Percentiles rank a stretch among this genome's conserved stretches.
Evolutionary conservation across 805 yeast species (phyloP).

Genomic region (Pichia ethanolica): DNA sequence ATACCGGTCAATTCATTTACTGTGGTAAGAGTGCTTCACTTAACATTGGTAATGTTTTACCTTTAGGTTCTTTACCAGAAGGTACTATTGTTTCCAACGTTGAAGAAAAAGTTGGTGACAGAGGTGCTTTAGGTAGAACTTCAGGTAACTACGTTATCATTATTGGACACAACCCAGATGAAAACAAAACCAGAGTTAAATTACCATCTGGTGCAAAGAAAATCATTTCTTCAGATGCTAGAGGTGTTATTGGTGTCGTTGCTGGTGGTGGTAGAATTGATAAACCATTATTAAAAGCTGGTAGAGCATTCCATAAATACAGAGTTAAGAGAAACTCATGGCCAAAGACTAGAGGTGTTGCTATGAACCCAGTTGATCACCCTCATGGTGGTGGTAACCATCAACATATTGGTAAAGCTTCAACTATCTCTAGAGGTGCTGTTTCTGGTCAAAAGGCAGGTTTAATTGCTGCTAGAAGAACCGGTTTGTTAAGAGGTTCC

Average conservation of each 20-base stretch:
- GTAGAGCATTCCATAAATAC: constrained; percentile 99
- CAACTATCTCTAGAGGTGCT: constrained; percentile 98
- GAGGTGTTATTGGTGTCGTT: constrained; percentile 99
- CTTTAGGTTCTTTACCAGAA: constrained; percentile 96
- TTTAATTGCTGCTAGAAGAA: constrained; percentile 99
- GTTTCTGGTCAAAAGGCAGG: constrained; percentile 99
- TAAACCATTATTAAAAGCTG: constrained; percentile 99
- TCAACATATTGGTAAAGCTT: constrained; percentile 99
- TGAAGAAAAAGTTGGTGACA: constrained; percentile 98
- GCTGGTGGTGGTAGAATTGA: constrained; percentile 99
- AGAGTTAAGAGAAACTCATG: constrained; percentile 99
- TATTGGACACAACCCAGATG: constrained; percentile 99
- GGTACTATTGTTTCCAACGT: constrained; percentile 99
- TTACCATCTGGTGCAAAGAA: constrained; percentile 99
- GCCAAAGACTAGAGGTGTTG: constrained; percentile 99
- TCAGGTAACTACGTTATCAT: constrained; percentile 99
- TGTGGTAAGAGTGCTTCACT: constrained; percentile 98
- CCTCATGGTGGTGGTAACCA: constrained; percentile 99
- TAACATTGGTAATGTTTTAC: constrained; percentile 94
- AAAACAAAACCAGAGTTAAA: constrained; percentile 98
- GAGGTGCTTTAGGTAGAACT: constrained; percentile 99
- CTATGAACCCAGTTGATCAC: constrained; percentile 99
- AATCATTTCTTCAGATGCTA: constrained; percentile 88
- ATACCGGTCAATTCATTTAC: constrained; percentile 98
- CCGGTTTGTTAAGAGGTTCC: constrained; percentile 99